These are phyloP conservation scores for Boletus rubroflammeus DNA, from an alignment of 768 basidiomycete species.

Conservation along the genomic window DNA sequence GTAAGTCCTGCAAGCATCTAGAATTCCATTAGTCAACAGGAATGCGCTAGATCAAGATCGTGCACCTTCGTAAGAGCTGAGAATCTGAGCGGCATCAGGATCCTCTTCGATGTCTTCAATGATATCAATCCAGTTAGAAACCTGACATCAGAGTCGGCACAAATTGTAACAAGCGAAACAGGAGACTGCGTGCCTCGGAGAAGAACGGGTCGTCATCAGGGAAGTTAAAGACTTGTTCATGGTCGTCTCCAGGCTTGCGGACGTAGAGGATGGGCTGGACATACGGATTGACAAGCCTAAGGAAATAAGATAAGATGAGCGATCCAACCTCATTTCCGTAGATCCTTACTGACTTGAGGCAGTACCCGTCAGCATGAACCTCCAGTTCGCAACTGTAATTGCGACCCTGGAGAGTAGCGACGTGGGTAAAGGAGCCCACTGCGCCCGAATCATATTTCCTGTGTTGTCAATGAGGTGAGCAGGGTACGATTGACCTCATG, in stretches of 20 bases:
- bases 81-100: slow-evolving; percentile 72
- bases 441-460: slow-evolving; percentile 97
- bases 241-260: slow-evolving; percentile 78
- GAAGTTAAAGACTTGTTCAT: slow-evolving; percentile 67
- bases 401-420: slow-evolving; percentile 86
- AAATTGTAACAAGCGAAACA: neutral
- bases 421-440: slow-evolving; percentile 87
- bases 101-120: slow-evolving; percentile 90
- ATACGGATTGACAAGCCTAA: slow-evolving; percentile 89
- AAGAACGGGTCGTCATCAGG: slow-evolving; percentile 90
- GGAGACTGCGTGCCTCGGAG: slow-evolving; percentile 56
- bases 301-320: slow-evolving; percentile 6
- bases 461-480: slow-evolving; percentile 18
- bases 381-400: slow-evolving; percentile 95
- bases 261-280: slow-evolving; percentile 85
- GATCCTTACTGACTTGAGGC: slow-evolving; percentile 55
- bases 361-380: slow-evolving; percentile 91
- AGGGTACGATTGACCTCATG: slow-evolving; percentile 12
- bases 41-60: neutral
- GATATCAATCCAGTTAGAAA: slow-evolving; percentile 84
- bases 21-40: neutral
- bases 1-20: slow-evolving; percentile 85
- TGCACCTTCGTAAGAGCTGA: slow-evolving; percentile 80
- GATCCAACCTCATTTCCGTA: slow-evolving; percentile 7
- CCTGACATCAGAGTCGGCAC: slow-evolving; percentile 25